Conservation (phyloP, 73 alveolate genomes). For the Tetrahymena thermophila region DNA sequence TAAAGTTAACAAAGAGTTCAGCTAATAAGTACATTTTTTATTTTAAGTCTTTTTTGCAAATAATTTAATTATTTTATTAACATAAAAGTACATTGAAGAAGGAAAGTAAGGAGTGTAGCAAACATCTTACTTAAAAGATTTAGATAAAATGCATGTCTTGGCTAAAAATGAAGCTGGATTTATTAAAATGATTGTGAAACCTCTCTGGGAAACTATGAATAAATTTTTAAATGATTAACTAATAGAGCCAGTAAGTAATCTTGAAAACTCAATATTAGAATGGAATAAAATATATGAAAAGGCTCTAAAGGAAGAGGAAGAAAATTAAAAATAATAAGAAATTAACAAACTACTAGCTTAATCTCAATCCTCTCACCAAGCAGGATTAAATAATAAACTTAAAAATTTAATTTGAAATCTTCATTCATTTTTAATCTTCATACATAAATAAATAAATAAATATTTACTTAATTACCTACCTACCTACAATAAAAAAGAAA, state of each 20-base stretch:
- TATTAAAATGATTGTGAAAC: constrained; percentile 34
- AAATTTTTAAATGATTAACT: constrained; percentile 21
- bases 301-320: not conserved
- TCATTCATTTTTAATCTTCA: not conserved
- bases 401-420: not conserved
- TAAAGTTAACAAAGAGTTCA: constrained; percentile 30
- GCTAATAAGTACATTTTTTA: not conserved
- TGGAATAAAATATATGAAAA: constrained; percentile 18
- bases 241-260: constrained; percentile 14
- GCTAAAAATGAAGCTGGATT: constrained; percentile 37
- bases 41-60: not conserved
- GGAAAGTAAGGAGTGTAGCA: constrained; percentile 31
- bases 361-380: not conserved
- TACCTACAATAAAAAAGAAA: too few relatives aligned
- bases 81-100: constrained; percentile 10
- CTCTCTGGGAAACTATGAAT: constrained; percentile 15
- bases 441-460: too few relatives aligned
- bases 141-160: constrained; percentile 37
- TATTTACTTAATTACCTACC: not conserved
- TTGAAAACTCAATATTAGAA: constrained; percentile 28
- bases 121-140: constrained; percentile 33
- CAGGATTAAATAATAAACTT: not conserved
- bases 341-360: not conserved
- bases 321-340: not conserved
- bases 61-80: not conserved